Evolutionary conservation across 2,329 filamentous ascomycete genomes (phyloP), one percentile per base, ranked within the genome.

Genomic region (Exophiala mesophila): DNA sequence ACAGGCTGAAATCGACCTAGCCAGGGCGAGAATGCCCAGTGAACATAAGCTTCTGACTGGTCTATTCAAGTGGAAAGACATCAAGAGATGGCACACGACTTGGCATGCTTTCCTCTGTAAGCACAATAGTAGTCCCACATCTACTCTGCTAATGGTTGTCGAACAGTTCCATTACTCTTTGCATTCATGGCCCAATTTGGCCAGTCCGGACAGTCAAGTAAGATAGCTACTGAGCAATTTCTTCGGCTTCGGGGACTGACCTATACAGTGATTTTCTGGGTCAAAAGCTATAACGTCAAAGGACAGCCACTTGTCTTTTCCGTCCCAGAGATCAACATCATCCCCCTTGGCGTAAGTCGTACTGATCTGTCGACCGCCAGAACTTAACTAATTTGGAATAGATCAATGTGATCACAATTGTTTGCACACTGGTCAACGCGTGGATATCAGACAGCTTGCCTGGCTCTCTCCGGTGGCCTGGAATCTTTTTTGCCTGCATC

Each of bases 31-130:
- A 16, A 38, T 38, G 36, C 36, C 36, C 3, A 28, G 20, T 5
- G 36, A 38, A 16, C 26, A 3, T 3, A 28, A 26, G 21, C 36
- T 38, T 38, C 13, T 6, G 9, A 38, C 36, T 28, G 36, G 36
- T 9, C 16, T 38, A 15, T 38, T 38, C 36, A 38, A 38, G 21
- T 38, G 36, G 36, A 38, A 38, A 19, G 36, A 38, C 13, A 38
- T 38, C 13, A 26, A 38, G 21, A 20, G 36, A 5, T 38, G 36
- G 36, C 36, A 38, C 17, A 38, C 36, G 6, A 38, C 36, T 15
- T 38, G 36, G 36, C 36, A 38, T 38, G 36, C 36, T 3, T 38
- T 38, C 36, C 21, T 38, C 5, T 38, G 36, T 38, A 16, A 38
- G 36, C 3, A 31, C 29, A 31, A 13, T 31, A 13, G 17, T 7